phyloP scores from a whole-genome alignment of 768 basidiomycete species.

The Guyanaporus albipodus region DNA sequence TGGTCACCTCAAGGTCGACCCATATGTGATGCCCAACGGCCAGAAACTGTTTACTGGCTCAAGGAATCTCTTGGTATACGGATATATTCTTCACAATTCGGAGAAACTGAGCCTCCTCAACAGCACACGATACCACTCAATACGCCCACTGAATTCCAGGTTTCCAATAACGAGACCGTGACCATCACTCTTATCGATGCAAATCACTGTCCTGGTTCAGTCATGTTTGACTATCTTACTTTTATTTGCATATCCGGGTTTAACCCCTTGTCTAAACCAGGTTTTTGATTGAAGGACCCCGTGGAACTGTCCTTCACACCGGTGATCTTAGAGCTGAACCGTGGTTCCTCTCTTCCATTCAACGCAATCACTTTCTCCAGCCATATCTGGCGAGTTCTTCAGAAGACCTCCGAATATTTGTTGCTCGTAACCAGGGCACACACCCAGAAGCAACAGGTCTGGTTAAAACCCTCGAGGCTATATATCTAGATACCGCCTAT shows the following conservation, averaged over 20 bases:
- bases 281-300: slow-evolving; percentile 75
- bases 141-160: slow-evolving; percentile 56
- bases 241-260: not conserved
- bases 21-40: slow-evolving; percentile 45
- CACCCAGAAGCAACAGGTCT: slow-evolving; percentile 23
- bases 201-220: slow-evolving; percentile 92
- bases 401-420: slow-evolving; percentile 22
- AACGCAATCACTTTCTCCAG: slow-evolving; percentile 66
- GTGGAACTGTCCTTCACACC: slow-evolving; percentile 80
- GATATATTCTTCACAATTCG: not conserved
- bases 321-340: slow-evolving; percentile 91
- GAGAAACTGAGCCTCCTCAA: not conserved
- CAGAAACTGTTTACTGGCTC: slow-evolving; percentile 46
- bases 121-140: slow-evolving; percentile 61
- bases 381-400: slow-evolving; percentile 52
- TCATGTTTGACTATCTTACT: slow-evolving; percentile 57
- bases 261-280: slow-evolving; percentile 39
- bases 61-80: slow-evolving; percentile 48
- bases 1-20: slow-evolving; percentile 61
- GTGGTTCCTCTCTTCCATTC: slow-evolving; percentile 66
- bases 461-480: slow-evolving; percentile 61
- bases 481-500: slow-evolving; percentile 81
- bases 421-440: slow-evolving; percentile 23
- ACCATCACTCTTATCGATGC: slow-evolving; percentile 82
- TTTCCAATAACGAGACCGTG: slow-evolving; percentile 55